These are phyloP conservation scores for Eucalyptus regnans DNA, from an alignment of 345 rosid species.

Conservation along the genomic window DNA sequence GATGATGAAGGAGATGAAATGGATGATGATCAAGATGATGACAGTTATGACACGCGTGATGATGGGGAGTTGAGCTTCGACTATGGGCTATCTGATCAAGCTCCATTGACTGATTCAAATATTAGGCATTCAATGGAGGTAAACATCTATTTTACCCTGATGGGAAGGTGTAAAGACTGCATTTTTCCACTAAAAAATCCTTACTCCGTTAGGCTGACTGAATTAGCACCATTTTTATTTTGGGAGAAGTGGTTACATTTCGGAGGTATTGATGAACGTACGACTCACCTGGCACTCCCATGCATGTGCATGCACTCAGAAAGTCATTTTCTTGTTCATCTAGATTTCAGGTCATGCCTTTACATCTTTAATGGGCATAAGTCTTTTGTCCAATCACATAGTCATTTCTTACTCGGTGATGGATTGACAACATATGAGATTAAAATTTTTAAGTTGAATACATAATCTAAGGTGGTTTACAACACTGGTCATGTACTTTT, in stretches of 20 bases:
- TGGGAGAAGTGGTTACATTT: neutral
- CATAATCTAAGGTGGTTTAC: neutral
- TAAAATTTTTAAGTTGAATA: neutral
- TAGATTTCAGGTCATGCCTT: neutral
- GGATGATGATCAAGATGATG: conserved; percentile 21
- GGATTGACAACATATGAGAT: neutral
- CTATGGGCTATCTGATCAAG: conserved; percentile 36
- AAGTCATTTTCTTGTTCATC: neutral
- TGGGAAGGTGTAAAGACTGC: neutral
- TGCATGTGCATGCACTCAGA: neutral
- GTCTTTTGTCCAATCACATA: neutral
- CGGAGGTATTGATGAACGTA: neutral
- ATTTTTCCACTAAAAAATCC: neutral
- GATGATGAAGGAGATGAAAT: conserved; percentile 49
- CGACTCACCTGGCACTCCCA: neutral
- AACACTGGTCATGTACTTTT: neutral
- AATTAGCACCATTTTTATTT: neutral
- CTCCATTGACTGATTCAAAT: conserved; percentile 28
- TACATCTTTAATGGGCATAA: neutral
- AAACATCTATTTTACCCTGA: neutral
- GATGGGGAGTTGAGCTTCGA: conserved; percentile 89
- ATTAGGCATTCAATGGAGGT: conserved; percentile 56
- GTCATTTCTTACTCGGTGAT: neutral
- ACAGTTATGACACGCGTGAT: conserved; percentile 31
- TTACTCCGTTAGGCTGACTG: neutral